Evolutionary conservation across 2,329 filamentous ascomycete genomes (phyloP).

Genomic region (Eutypa lata): DNA sequence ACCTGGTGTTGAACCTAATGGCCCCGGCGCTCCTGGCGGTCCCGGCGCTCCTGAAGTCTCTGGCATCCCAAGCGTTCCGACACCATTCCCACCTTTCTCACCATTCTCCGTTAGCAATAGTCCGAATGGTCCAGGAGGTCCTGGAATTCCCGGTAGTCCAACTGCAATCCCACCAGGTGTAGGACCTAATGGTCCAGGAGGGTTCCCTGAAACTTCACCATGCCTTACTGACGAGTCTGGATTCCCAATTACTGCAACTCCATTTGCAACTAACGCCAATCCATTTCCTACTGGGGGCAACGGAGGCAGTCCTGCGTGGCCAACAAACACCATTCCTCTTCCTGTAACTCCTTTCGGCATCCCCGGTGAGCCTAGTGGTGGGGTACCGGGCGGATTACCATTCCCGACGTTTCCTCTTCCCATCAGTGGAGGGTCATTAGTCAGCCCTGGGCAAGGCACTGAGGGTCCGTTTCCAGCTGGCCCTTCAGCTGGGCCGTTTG

Average conservation of each 20-base stretch:
- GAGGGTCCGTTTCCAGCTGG: background rate
- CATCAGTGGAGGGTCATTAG: background rate
- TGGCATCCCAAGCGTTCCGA: background rate
- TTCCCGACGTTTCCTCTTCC: background rate
- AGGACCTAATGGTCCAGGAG: background rate
- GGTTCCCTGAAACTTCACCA: background rate
- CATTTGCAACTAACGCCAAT: background rate
- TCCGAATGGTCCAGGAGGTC: background rate
- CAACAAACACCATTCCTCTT: background rate
- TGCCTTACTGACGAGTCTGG: background rate
- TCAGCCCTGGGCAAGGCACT: background rate
- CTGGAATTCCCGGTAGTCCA: background rate
- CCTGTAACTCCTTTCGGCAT: background rate
- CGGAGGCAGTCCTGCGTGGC: slow-evolving; percentile 2
- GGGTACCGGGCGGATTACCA: background rate
- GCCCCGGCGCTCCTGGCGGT: background rate
- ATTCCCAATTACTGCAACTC: background rate
- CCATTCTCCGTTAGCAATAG: too few relatives aligned
- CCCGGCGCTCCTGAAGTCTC: slow-evolving; percentile 1
- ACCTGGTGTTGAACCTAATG: background rate
- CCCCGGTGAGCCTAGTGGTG: background rate
- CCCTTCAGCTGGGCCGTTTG: background rate
- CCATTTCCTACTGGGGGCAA: too few relatives aligned
- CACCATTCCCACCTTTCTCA: too few relatives aligned
- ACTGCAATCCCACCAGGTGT: background rate